Evolutionary conservation across 208 protist genomes (phyloP).

Genomic region (Crithidia brevicula): DNA sequence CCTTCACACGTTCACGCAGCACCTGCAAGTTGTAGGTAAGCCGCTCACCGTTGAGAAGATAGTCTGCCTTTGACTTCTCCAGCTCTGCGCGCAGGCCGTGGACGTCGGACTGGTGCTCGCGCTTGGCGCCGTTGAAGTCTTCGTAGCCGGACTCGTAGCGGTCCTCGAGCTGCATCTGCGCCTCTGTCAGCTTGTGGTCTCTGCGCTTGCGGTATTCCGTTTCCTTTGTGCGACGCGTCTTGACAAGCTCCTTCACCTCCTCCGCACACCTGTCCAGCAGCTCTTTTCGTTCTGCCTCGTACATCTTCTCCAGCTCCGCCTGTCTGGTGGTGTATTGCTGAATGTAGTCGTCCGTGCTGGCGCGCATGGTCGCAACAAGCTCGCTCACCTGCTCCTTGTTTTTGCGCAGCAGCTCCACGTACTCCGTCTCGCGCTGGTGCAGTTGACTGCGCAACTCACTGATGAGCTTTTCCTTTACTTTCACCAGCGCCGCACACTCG

Average conservation of each 20-base stretch:
- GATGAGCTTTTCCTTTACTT: conserved; percentile 90
- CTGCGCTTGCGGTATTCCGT: conserved; percentile 84
- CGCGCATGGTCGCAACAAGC: conserved; percentile 87
- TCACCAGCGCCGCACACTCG: conserved; percentile 81
- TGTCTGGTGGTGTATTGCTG: conserved; percentile 81
- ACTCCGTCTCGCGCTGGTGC: conserved; percentile 91
- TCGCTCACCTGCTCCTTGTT: conserved; percentile 85
- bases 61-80: conserved; percentile 95
- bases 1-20: conserved; percentile 94
- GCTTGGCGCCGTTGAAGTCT: conserved; percentile 85
- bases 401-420: conserved; percentile 82
- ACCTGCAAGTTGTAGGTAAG: conserved; percentile 97
- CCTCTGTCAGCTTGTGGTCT: conserved; percentile 83
- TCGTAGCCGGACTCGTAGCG: conserved; percentile 84
- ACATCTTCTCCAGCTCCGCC: conserved; percentile 85
- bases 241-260: conserved; percentile 91
- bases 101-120: conserved; percentile 86
- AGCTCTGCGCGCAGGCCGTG: conserved; percentile 92
- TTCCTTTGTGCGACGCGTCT: conserved; percentile 90
- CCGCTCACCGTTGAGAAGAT: conserved; percentile 96
- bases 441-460: conserved; percentile 78
- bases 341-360: conserved; percentile 81
- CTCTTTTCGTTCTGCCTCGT: conserved; percentile 83
- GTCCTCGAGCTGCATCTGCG: conserved; percentile 77
- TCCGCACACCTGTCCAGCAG: conserved; percentile 67